These are phyloP conservation scores for Podaxis carcinomalis DNA, from an alignment of 768 basidiomycete genomes.

Conservation along the genomic window DNA sequence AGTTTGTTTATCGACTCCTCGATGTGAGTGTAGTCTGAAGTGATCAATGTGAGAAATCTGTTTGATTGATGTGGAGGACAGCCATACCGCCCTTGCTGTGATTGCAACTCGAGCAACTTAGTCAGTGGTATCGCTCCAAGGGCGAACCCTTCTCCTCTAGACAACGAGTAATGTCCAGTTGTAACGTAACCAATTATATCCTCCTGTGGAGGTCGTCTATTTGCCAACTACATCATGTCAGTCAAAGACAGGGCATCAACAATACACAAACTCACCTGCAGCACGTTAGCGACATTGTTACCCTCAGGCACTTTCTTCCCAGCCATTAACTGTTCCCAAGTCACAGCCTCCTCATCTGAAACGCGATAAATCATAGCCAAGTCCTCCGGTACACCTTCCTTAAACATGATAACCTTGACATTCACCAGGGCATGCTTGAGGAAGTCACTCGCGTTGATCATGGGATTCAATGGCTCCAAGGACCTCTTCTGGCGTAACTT, in stretches of 20 bases:
- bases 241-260: conserved; percentile 1
- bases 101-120: conserved; percentile 44
- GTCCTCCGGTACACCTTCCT: conserved; percentile 71
- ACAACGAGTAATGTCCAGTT: conserved; percentile 78
- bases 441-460: conserved; percentile 37
- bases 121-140: conserved; percentile 68
- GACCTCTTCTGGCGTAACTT: conserved; percentile 52
- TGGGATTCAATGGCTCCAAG: conserved; percentile 32
- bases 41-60: background rate
- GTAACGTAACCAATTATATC: conserved; percentile 79
- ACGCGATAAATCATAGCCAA: conserved; percentile 69
- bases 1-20: conserved; percentile 19
- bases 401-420: conserved; percentile 58
- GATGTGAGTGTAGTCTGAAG: conserved; percentile 24
- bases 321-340: conserved; percentile 35
- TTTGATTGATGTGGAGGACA: background rate
- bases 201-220: conserved; percentile 33
- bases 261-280: conserved; percentile 17
- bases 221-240: conserved; percentile 35
- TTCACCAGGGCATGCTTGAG: conserved; percentile 61
- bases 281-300: background rate
- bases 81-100: conserved; percentile 40
- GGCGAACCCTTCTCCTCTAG: conserved; percentile 72
- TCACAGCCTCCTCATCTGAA: conserved; percentile 45
- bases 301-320: background rate